Percentiles rank a stretch among this genome's conserved stretches.
Evolutionary conservation across 345 rosid species (phyloP).

Genomic region (Gossypium bickii): DNA sequence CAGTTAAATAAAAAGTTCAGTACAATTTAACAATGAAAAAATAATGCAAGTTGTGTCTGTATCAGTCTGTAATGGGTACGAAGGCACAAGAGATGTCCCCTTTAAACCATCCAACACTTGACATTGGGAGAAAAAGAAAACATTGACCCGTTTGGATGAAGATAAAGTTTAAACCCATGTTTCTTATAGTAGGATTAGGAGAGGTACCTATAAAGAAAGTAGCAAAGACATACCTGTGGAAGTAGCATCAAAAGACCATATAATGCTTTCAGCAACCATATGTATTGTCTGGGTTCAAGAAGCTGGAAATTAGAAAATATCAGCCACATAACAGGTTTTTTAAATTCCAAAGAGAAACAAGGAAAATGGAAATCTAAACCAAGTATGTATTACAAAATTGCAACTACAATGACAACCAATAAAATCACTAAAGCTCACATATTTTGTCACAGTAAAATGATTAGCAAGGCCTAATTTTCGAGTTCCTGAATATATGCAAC

Average conservation of each 20-base stretch:
- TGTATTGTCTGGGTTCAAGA: slow-evolving; percentile 90
- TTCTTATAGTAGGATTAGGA: neutral
- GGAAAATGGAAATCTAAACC: slow-evolving; percentile 3
- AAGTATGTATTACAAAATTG: neutral
- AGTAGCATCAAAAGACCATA: slow-evolving; percentile 97
- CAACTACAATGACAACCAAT: neutral
- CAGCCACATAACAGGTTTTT: neutral
- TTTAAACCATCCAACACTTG: neutral
- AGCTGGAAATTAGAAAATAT: slow-evolving; percentile 48
- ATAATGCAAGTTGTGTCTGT: neutral
- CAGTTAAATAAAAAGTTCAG: slow-evolving; percentile 17
- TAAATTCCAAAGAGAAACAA: slow-evolving; percentile 5
- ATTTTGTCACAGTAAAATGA: neutral
- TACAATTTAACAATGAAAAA: neutral
- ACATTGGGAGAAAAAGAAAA: neutral
- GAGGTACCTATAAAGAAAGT: neutral
- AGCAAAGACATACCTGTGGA: slow-evolving; percentile 64
- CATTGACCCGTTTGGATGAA: neutral
- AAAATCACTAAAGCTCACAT: neutral
- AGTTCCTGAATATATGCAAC: neutral
- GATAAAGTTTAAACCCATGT: neutral
- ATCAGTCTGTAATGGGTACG: neutral
- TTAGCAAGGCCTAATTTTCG: neutral
- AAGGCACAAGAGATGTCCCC: neutral
- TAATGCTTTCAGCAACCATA: slow-evolving; percentile 80